Evolutionary conservation across 371 early-diverging fungal genomes (phyloP), one percentile per base, ranked within the genome.

Genomic region (Rhizopus arrhizus): DNA sequence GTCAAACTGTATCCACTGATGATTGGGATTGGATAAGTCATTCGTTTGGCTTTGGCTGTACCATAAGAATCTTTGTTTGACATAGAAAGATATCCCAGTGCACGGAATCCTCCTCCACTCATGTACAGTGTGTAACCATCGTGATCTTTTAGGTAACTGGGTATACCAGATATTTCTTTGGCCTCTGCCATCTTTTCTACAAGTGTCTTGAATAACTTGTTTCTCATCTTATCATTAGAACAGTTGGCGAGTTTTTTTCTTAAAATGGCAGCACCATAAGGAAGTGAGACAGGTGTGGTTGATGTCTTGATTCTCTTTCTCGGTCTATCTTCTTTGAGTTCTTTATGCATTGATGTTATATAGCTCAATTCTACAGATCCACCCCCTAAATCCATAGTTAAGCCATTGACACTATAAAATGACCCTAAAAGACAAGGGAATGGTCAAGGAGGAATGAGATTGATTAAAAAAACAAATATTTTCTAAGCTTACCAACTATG

Each of bases 341-440:
- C 51, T 36, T 35, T 33, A 28, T 4, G 33, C 3, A n/a, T 42
- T n/a, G 50, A 9, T 5, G 29, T 73, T n/a, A 87, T 81, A 40
- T 85, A 87, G 46, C 86, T 85, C 12, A 87, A 59, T 59, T 87
- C 86, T 0, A 87, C 78, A 4, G 83, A 84, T 6, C 87, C 87
- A 3, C 87, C 87, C 4, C 87, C 87, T 3, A 83, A 70, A 64
- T 87, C 87, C 81, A 85, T 81, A 9, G 84, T 85, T 31, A 87
- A 57, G 1, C 87, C 87, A 52, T 84, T 64, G 42, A 85, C 85
- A 1, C 69, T 69, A 53, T 81, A 72, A 58, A 78, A 87, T 0
- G 85, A 80, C 12, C 85, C 83, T 80, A 70, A 2, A 22, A 22
- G 22, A 31, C 11, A 28, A 38, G 5, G 16, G 34, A 61, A 29